These are phyloP conservation scores for Suillus plorans DNA, from an alignment of 768 basidiomycete genomes.

Conservation along the genomic window DNA sequence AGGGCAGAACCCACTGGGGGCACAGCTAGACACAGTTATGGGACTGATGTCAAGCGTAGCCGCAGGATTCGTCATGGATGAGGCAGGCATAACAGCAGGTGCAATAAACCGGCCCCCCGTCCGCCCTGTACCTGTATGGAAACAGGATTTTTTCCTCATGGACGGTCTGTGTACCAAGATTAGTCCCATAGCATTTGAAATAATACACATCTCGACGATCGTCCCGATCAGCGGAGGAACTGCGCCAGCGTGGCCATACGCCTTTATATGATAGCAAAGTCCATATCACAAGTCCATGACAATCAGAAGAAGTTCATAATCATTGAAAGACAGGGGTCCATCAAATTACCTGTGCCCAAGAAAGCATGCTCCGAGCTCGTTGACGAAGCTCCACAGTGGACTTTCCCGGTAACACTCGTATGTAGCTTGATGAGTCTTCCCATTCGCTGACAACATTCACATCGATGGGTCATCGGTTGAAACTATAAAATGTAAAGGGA, in stretches of 20 bases:
- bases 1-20: conserved; percentile 6
- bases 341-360: conserved; percentile 37
- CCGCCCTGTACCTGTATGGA: conserved; percentile 11
- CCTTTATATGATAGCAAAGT: not conserved
- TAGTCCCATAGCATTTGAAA: conserved; percentile 6
- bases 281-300: not conserved
- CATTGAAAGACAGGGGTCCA: not conserved
- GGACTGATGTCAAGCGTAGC: not conserved
- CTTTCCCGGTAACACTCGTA: conserved; percentile 38
- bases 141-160: not conserved
- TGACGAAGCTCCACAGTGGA: conserved; percentile 30
- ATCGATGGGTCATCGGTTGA: conserved; percentile 44
- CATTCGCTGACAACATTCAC: conserved; percentile 44
- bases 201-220: conserved; percentile 13
- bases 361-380: conserved; percentile 31
- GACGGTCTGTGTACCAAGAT: not conserved
- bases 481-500: conserved; percentile 47
- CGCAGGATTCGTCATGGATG: not conserved
- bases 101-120: conserved; percentile 13
- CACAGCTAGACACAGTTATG: not conserved
- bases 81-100: not conserved
- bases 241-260: conserved; percentile 1
- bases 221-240: conserved; percentile 6
- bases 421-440: conserved; percentile 39
- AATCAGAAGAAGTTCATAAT: not conserved